A percentile compares a stretch with the other conserved stretches of the same genome.
phyloP scores from a whole-genome alignment of 179 eudicot genomes.

The Corrigiola litoralis region DNA sequence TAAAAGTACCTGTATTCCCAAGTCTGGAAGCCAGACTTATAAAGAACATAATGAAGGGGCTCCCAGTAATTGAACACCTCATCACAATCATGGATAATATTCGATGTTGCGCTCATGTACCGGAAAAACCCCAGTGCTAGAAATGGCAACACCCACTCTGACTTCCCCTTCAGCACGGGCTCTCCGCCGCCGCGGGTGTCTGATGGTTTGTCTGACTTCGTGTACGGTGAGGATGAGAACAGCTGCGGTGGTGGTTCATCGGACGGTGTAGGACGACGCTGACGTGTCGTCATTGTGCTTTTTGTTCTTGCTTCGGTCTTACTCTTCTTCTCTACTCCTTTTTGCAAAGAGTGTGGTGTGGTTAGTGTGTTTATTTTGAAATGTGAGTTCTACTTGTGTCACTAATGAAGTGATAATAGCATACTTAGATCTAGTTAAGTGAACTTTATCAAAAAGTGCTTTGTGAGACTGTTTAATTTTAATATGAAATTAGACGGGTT shows the following conservation, averaged over 20 bases:
- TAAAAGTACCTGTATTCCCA: constrained; percentile 84
- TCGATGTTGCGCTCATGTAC: constrained; percentile 86
- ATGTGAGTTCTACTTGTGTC: no score
- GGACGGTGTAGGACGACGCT: constrained; percentile 41
- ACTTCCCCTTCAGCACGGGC: constrained; percentile 30
- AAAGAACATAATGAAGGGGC: constrained; percentile 82
- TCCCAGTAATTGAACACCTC: constrained; percentile 99
- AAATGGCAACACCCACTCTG: constrained; percentile 65
- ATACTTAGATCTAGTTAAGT: no score
- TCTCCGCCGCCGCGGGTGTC: constrained; percentile 24
- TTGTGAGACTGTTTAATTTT: no score
- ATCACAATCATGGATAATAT: constrained; percentile 95
- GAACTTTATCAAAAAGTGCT: no score
- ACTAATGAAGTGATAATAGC: no score
- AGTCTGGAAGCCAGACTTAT: constrained; percentile 89
- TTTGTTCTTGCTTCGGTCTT: no score
- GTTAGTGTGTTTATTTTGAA: no score
- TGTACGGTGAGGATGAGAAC: constrained; percentile 40
- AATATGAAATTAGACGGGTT: no score
- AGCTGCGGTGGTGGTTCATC: constrained; percentile 24
- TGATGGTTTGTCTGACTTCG: constrained; percentile 59
- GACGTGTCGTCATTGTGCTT: constrained; percentile 56
- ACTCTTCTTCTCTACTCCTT: no score
- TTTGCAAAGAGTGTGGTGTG: no score
- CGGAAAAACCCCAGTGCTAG: constrained; percentile 62